These are phyloP conservation scores for Dactylellina parvicollis DNA, from an alignment of 2,329 filamentous ascomycete genomes.

Conservation along the genomic window DNA sequence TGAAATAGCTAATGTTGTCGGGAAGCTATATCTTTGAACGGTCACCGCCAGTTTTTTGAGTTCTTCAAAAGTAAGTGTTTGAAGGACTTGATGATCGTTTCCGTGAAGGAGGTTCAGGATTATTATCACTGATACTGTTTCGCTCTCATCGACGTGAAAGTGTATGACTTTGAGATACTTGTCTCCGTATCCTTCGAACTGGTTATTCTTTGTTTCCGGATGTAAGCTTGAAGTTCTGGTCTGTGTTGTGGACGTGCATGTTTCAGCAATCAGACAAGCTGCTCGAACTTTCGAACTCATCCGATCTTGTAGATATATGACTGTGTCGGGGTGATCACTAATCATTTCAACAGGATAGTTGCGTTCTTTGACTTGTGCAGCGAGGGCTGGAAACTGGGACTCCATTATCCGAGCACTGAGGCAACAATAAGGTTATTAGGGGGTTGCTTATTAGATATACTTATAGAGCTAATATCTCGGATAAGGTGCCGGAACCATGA, in stretches of 20 bases:
- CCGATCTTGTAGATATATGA: background rate
- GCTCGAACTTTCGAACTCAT: background rate
- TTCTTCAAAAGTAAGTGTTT: background rate
- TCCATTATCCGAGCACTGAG: too few species aligned
- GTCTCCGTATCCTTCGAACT: background rate
- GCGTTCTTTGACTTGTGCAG: background rate
- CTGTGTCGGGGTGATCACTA: background rate
- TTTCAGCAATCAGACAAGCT: background rate
- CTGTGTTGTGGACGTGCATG: background rate
- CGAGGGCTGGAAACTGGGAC: too few species aligned
- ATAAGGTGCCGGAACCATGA: too few species aligned
- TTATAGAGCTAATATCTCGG: too few species aligned
- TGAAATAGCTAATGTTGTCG: background rate
- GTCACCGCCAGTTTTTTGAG: background rate
- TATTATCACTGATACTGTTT: background rate
- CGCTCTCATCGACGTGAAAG: background rate
- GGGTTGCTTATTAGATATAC: too few species aligned
- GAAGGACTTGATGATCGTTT: background rate
- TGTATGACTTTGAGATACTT: background rate
- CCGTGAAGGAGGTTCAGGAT: background rate
- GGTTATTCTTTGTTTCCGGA: too few species aligned
- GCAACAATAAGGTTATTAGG: too few species aligned
- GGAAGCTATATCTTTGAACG: background rate
- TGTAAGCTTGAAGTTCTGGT: background rate
- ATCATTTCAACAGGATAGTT: background rate